Percentiles rank a stretch among this genome's conserved stretches.
phyloP scores from a whole-genome alignment of 306 rosid species.

The Inga oerstediana region DNA sequence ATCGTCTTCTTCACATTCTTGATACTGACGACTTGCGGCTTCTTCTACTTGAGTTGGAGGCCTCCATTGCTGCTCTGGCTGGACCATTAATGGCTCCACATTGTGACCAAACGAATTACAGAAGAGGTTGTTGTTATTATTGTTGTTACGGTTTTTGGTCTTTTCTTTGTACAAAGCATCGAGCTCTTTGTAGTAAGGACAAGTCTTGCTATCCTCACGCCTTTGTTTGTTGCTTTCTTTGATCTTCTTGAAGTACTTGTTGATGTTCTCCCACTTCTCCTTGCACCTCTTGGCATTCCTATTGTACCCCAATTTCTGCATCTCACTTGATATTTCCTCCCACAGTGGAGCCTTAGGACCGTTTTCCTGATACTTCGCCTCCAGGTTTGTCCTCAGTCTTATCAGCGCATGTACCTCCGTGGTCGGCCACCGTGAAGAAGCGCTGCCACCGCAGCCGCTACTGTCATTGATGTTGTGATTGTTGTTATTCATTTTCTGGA shows the following conservation, averaged over 20 bases:
- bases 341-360: constrained; percentile 87
- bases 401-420: constrained; percentile 73
- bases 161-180: constrained; percentile 72
- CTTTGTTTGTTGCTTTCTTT: constrained; percentile 70
- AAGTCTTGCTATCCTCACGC: constrained; percentile 78
- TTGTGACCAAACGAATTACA: constrained; percentile 14
- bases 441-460: not conserved
- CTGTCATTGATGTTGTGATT: not conserved
- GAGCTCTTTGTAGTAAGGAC: constrained; percentile 81
- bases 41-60: constrained; percentile 47
- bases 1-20: constrained; percentile 29
- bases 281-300: constrained; percentile 88
- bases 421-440: constrained; percentile 54
- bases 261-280: constrained; percentile 98
- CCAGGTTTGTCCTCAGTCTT: constrained; percentile 59
- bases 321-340: constrained; percentile 88
- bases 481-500: constrained; percentile 30
- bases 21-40: not conserved
- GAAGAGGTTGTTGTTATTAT: not conserved
- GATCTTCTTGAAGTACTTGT: constrained; percentile 91
- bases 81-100: constrained; percentile 79
- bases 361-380: constrained; percentile 66
- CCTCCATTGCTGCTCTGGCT: constrained; percentile 84
- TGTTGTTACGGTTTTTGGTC: constrained; percentile 18
- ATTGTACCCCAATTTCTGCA: constrained; percentile 68